Percentiles rank a stretch among this genome's conserved stretches.
Conservation (phyloP, 2,329 filamentous ascomycete genomes). For the Dactylellina sp. region DNA sequence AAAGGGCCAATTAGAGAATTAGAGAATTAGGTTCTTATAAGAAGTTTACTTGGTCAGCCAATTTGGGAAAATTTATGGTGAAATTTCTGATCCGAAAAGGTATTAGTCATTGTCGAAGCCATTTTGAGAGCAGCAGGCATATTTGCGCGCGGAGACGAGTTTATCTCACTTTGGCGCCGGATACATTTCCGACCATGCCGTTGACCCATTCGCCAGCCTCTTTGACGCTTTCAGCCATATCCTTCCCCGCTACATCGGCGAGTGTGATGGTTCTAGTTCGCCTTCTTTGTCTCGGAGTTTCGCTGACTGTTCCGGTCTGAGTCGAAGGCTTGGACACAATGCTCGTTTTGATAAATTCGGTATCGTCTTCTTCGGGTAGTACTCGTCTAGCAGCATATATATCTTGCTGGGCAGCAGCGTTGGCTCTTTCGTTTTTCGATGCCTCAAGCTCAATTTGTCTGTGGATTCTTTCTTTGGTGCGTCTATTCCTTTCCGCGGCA, state of each 20-base stretch:
- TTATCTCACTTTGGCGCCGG: constrained; percentile 54
- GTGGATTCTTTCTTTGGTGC: constrained; percentile 56
- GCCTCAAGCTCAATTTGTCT: constrained; percentile 35
- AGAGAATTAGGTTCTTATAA: constrained; percentile 32
- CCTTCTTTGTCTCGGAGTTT: constrained; percentile 33
- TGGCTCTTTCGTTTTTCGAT: constrained; percentile 15
- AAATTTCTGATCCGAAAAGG: constrained; percentile 1
- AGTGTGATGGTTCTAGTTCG: constrained; percentile 50
- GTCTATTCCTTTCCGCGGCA: constrained; percentile 66
- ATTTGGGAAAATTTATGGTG: constrained; percentile 6
- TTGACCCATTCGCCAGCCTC: constrained; percentile 54
- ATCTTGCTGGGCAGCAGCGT: constrained; percentile 9
- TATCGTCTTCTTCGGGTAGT: constrained; percentile 44
- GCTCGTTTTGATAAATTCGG: constrained; percentile 48
- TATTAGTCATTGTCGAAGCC: constrained; percentile 12
- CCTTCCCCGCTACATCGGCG: constrained; percentile 45
- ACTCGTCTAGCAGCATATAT: constrained; percentile 41
- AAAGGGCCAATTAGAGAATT: constrained; percentile 27
- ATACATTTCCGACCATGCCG: constrained; percentile 52
- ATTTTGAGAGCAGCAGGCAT: background rate
- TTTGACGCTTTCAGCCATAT: constrained; percentile 53
- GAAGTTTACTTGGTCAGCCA: constrained; percentile 10
- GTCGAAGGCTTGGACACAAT: constrained; percentile 31
- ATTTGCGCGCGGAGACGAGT: constrained; percentile 9
- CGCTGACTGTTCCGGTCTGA: background rate